These are phyloP conservation scores for Alternaria hordeiaustralica DNA, from an alignment of 2,329 filamentous ascomycete species.

Conservation along the genomic window DNA sequence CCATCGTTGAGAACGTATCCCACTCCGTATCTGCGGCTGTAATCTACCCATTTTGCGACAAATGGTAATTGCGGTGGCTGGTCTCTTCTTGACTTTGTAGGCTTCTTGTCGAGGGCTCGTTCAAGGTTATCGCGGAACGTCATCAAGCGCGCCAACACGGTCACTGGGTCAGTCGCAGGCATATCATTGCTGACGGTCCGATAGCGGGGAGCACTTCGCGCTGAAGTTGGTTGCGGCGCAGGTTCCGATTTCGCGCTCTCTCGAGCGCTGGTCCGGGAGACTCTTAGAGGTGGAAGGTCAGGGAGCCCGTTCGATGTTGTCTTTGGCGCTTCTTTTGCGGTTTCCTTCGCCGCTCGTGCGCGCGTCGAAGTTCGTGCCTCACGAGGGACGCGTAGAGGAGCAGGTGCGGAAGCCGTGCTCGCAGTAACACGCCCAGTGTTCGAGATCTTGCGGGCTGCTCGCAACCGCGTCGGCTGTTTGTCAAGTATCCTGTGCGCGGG, in stretches of 20 bases:
- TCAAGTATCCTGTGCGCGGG: constrained; percentile 37
- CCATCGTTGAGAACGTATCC: constrained; percentile 85
- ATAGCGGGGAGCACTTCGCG: constrained; percentile 28
- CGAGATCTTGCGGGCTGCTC: constrained; percentile 45
- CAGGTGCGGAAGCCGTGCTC: constrained; percentile 36
- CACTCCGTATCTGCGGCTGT: constrained; percentile 84
- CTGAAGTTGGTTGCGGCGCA: constrained; percentile 23
- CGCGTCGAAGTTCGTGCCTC: constrained; percentile 37
- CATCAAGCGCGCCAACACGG: constrained; percentile 54
- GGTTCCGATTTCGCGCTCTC: constrained; percentile 28
- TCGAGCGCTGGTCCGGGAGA: constrained; percentile 26
- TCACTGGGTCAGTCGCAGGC: constrained; percentile 52
- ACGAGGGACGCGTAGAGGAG: constrained; percentile 36
- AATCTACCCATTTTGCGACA: constrained; percentile 83
- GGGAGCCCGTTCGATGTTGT: constrained; percentile 29
- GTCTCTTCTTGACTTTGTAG: constrained; percentile 49
- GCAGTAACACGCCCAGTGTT: constrained; percentile 42
- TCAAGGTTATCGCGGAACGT: constrained; percentile 56
- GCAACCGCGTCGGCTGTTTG: constrained; percentile 46
- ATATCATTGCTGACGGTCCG: constrained; percentile 36
- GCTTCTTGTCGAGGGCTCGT: constrained; percentile 51
- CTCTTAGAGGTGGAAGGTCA: constrained; percentile 35
- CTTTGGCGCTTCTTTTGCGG: constrained; percentile 26
- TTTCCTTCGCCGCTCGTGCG: constrained; percentile 33
- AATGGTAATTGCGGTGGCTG: constrained; percentile 62